phyloP scores from a whole-genome alignment of 495 filamentous ascomycete species.

The Trypethelium eluteriae region DNA sequence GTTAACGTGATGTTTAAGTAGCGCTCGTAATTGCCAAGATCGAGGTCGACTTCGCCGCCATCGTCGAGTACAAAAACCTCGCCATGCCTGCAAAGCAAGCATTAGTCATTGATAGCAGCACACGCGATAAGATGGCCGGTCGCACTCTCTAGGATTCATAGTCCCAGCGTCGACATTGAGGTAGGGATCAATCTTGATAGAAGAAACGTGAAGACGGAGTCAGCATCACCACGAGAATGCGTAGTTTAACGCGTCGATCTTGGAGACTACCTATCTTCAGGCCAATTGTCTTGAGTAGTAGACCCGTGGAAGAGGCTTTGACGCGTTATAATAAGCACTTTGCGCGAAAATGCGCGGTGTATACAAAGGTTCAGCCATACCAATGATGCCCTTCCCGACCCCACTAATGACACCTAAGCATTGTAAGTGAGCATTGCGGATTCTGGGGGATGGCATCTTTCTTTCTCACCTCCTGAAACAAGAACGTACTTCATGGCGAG shows the following conservation, averaged over 20 bases:
- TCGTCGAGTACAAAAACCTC: conserved; percentile 70
- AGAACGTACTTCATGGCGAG: conserved; percentile 74
- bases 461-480: conserved; percentile 62
- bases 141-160: conserved; percentile 71
- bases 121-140: neutral
- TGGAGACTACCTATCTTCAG: conserved; percentile 49
- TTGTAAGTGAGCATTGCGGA: neutral
- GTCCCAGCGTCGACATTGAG: conserved; percentile 80
- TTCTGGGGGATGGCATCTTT: conserved; percentile 11
- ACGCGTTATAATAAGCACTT: conserved; percentile 29
- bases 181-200: conserved; percentile 80
- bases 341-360: conserved; percentile 8
- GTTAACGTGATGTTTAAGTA: conserved; percentile 66
- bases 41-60: conserved; percentile 79
- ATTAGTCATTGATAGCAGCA: neutral
- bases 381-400: conserved; percentile 76
- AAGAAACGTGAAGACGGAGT: conserved; percentile 42
- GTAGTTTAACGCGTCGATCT: conserved; percentile 9
- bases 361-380: conserved; percentile 40
- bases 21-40: conserved; percentile 93
- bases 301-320: conserved; percentile 59
- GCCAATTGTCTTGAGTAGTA: conserved; percentile 78
- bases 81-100: conserved; percentile 48
- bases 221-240: conserved; percentile 33
- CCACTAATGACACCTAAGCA: conserved; percentile 63